A percentile compares a stretch with the other conserved stretches of the same genome.
Conservation (phyloP, 371 early-diverging fungal genomes). For the Mucor piriformis region DNA sequence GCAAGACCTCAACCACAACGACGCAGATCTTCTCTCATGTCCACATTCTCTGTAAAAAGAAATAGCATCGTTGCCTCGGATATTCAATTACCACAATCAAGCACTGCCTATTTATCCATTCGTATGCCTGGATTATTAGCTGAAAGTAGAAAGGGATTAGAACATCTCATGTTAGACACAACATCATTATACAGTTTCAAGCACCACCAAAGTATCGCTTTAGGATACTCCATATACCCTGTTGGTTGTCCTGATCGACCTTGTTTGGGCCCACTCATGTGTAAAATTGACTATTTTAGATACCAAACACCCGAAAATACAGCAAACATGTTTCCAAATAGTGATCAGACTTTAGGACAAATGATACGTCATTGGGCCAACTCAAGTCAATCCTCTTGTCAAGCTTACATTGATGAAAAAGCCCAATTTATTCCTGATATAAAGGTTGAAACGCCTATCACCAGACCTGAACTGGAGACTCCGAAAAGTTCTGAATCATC, state of each 20-base stretch:
- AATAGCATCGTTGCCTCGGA: background rate
- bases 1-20: background rate
- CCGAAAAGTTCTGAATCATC: slow-evolving; percentile 9
- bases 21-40: slow-evolving; percentile 15
- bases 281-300: slow-evolving; percentile 59
- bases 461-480: background rate
- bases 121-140: slow-evolving; percentile 26
- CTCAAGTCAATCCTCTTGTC: slow-evolving; percentile 10
- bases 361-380: slow-evolving; percentile 43
- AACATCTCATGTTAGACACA: slow-evolving; percentile 61
- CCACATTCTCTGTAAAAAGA: slow-evolving; percentile 9
- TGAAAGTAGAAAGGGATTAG: slow-evolving; percentile 60
- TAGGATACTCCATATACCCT: slow-evolving; percentile 56
- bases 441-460: background rate
- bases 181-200: slow-evolving; percentile 56
- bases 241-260: slow-evolving; percentile 57
- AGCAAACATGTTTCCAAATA: slow-evolving; percentile 28
- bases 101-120: slow-evolving; percentile 41
- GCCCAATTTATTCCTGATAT: slow-evolving; percentile 12
- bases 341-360: slow-evolving; percentile 59
- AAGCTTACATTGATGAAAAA: slow-evolving; percentile 16
- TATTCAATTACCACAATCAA: slow-evolving; percentile 33
- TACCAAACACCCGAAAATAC: slow-evolving; percentile 11
- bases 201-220: slow-evolving; percentile 60
- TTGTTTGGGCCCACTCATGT: slow-evolving; percentile 58